Conservation (phyloP, 1,284 basidiomycete species). For the Puccinia coronata region DNA sequence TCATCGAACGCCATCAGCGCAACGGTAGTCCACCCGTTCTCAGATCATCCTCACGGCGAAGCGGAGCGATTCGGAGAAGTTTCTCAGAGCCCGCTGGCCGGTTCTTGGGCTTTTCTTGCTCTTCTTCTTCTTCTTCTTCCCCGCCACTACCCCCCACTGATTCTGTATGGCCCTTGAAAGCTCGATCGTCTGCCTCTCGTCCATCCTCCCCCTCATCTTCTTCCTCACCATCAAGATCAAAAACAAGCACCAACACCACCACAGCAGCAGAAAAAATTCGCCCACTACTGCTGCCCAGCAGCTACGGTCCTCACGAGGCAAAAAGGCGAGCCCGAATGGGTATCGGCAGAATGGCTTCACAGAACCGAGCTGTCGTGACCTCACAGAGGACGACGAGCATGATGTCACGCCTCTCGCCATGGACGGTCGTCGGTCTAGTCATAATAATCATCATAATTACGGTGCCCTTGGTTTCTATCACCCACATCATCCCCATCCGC, state of each 20-base stretch:
- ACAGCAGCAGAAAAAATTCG: neutral
- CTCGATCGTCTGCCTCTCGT: neutral
- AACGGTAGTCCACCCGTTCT: neutral
- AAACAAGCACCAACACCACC: neutral
- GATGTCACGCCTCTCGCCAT: neutral
- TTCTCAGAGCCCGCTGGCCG: conserved; percentile 19
- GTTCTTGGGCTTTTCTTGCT: neutral
- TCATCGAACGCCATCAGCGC: neutral
- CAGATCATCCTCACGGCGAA: neutral
- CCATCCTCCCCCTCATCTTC: neutral
- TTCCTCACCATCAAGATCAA: neutral
- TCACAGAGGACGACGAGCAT: neutral
- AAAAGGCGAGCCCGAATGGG: conserved; percentile 11
- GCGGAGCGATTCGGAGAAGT: conserved; percentile 17
- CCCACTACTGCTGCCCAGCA: neutral
- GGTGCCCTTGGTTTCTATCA: neutral
- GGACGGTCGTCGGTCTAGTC: neutral
- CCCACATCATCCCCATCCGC: neutral
- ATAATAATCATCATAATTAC: neutral
- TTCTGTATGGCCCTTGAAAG: neutral
- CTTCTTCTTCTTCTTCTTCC: neutral
- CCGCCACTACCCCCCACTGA: neutral
- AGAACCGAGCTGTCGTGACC: neutral
- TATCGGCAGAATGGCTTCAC: neutral
- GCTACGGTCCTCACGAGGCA: neutral